These are phyloP conservation scores for Cruciata laevipes DNA, from an alignment of 257 asterid genomes.

Conservation along the genomic window DNA sequence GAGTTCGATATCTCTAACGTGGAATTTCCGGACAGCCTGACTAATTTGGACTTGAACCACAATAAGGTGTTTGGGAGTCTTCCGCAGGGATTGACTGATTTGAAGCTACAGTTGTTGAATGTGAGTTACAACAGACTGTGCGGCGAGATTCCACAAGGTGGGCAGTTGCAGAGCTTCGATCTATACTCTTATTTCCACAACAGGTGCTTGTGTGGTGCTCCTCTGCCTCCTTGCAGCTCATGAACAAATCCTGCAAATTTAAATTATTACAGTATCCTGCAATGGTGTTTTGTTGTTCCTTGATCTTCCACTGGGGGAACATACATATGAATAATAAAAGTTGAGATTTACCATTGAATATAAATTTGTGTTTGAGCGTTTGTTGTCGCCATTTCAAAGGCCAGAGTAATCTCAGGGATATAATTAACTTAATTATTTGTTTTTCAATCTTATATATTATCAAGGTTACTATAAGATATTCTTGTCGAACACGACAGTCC, in stretches of 20 bases:
- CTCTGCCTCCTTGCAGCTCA: background rate
- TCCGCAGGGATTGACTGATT: background rate
- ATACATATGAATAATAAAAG: no score
- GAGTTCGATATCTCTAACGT: conserved; percentile 44
- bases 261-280: no score
- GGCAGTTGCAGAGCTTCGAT: background rate
- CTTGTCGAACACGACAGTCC: no score
- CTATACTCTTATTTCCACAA: background rate
- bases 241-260: background rate
- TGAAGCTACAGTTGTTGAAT: background rate
- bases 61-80: conserved; percentile 27
- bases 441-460: no score
- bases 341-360: no score
- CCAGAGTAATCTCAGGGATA: no score
- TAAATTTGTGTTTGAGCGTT: no score
- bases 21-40: conserved; percentile 24
- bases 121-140: background rate
- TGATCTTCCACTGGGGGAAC: no score
- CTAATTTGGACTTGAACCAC: conserved; percentile 40
- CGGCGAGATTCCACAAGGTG: background rate
- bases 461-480: no score
- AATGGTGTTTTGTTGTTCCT: no score
- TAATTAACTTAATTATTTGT: no score
- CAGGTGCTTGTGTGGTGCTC: background rate
- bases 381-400: no score